Base-by-base conservation (phyloP, 2,329 filamentous ascomycete species). In the Amauroascus niger region DNA sequence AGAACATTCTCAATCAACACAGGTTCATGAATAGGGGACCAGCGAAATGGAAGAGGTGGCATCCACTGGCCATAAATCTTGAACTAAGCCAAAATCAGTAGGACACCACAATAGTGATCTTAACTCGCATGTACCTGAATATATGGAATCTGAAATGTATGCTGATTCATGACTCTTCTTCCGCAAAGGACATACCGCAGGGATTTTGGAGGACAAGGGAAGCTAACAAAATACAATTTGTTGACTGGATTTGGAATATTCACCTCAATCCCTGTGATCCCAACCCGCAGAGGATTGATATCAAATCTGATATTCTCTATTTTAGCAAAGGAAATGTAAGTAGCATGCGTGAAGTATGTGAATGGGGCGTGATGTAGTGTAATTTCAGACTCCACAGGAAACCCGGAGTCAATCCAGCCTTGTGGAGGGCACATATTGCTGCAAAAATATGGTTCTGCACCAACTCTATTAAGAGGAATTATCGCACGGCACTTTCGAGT, bases 401-500 rank as follows among this genome's bases (percentile, higher is more conserved):
- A 52, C 13, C 54, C 48, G 35, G 50, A 54, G 45, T 54, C 50
- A 48, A 58, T 22, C 54, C 51, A 58, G 28, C 48, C 18, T 39
- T 49, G 13, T 39, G 50, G 56, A 18, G 54, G 54, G 33, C n/a
- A n/a, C n/a, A n/a, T n/a, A n/a, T n/a, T n/a, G n/a, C n/a, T n/a
- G n/a, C n/a, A n/a, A n/a, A n/a, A 20, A 43, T 18, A 49, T 33
- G 30, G 14, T 8, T 11, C 32, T 20, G 11, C 40, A 16, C 18
- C 56, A 56, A 47, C 48, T 56, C 26, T 54, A 49, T 56, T 56
- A 30, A 44, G 46, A 24, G 56, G 54, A 46, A 55, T 50, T 41
- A 58, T 58, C 18, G 56, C 54, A 54, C 56, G 54, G 47, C 54
- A 58, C 40, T 56, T 58, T 24, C 33, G 45, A 44, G 37, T 32